Conservation (phyloP, 2,329 filamentous ascomycete genomes). For the Hymenoscyphus scutula region DNA sequence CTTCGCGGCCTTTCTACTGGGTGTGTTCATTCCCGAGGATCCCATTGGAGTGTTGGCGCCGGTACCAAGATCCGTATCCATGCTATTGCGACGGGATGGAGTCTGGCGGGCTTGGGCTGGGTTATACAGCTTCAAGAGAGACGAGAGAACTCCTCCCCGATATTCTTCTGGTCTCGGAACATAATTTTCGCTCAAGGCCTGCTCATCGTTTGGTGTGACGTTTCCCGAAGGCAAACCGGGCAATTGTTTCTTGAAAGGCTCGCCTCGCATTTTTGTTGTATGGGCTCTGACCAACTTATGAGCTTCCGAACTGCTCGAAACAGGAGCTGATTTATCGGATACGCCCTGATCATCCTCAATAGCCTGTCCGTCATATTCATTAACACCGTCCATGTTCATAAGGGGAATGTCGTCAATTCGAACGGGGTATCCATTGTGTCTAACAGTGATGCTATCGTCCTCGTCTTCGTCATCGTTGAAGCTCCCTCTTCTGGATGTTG, state of each 20-base stretch:
- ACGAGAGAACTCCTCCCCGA: conserved; percentile 70
- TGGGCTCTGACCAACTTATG: conserved; percentile 43
- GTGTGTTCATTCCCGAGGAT: conserved; percentile 42
- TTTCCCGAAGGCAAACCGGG: conserved; percentile 42
- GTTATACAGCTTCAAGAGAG: conserved; percentile 68
- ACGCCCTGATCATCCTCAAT: conserved; percentile 26
- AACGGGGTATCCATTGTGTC: conserved; percentile 24
- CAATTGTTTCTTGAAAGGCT: conserved; percentile 14
- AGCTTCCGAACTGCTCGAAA: conserved; percentile 41
- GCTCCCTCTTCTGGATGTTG: conserved; percentile 34
- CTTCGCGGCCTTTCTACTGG: conserved; percentile 30
- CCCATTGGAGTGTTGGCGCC: conserved; percentile 36
- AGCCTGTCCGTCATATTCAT: conserved; percentile 27
- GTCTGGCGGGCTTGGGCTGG: conserved; percentile 40
- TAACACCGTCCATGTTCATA: conserved; percentile 28
- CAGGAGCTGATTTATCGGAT: conserved; percentile 18
- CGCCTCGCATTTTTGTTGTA: conserved; percentile 33
- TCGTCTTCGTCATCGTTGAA: conserved; percentile 31
- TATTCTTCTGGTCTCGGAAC: conserved; percentile 66
- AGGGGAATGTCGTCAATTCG: conserved; percentile 37
- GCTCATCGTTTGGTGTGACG: conserved; percentile 43
- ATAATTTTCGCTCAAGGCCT: conserved; percentile 56
- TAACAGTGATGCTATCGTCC: conserved; percentile 7
- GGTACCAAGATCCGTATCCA: conserved; percentile 22
- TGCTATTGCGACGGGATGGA: conserved; percentile 30